These are phyloP conservation scores for Microcos paniculata DNA, from an alignment of 345 rosid genomes.

Conservation along the genomic window DNA sequence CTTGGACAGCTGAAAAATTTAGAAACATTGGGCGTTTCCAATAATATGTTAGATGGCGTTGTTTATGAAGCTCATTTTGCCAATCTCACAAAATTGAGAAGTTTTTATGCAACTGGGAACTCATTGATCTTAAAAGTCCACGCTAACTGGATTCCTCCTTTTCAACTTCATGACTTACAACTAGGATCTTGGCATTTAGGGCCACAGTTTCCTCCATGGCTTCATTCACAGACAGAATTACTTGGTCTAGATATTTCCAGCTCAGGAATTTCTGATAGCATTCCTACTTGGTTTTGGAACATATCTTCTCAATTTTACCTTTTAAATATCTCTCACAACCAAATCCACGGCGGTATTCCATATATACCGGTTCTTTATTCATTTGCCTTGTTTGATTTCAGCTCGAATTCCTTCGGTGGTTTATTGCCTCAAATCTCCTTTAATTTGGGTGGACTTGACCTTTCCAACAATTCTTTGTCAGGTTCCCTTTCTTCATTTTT, in stretches of 20 bases:
- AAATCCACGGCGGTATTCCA: slow-evolving; percentile 40
- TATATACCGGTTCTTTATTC: slow-evolving; percentile 21
- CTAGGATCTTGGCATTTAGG: no score
- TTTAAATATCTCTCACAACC: slow-evolving; percentile 41
- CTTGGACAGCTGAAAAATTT: slow-evolving; percentile 37
- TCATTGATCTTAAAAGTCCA: neutral
- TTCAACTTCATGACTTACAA: no score
- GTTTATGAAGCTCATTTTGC: slow-evolving; percentile 31
- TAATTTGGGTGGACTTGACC: slow-evolving; percentile 36
- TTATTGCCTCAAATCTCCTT: slow-evolving; percentile 45
- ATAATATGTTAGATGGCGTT: slow-evolving; percentile 13
- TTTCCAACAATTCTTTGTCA: slow-evolving; percentile 41
- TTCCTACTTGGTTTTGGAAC: slow-evolving; percentile 36
- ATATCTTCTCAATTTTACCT: slow-evolving; percentile 33
- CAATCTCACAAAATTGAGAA: neutral
- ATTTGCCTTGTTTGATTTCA: slow-evolving; percentile 25
- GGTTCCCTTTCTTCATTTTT: slow-evolving; percentile 40
- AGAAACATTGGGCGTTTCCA: slow-evolving; percentile 22
- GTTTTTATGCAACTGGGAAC: neutral
- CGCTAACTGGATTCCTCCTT: neutral
- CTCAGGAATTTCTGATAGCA: slow-evolving; percentile 42
- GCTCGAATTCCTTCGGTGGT: slow-evolving; percentile 46
- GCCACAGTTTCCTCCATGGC: no score
- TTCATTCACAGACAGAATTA: slow-evolving; percentile 41
- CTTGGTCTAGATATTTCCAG: slow-evolving; percentile 30